These are phyloP conservation scores for Adenanthera pavonina DNA, from an alignment of 306 rosid genomes.

Conservation along the genomic window DNA sequence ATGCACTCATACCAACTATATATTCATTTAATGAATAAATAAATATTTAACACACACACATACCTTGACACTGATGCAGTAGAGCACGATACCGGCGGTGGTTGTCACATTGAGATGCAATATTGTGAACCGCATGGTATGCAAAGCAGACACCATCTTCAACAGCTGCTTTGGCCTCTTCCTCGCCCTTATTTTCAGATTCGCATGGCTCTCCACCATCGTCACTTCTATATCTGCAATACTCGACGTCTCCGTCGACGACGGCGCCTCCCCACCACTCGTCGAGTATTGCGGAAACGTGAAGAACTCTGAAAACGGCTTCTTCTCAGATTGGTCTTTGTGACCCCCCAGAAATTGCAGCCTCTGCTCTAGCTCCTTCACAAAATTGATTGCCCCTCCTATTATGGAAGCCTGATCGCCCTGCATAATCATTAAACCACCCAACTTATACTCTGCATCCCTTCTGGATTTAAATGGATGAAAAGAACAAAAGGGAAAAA, in stretches of 20 bases:
- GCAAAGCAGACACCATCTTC: constrained; percentile 78
- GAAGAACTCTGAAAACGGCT: constrained; percentile 90
- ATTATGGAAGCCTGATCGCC: constrained; percentile 95
- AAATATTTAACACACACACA: not conserved
- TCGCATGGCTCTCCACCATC: constrained; percentile 96
- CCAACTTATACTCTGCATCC: not conserved
- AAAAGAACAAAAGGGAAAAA: not conserved
- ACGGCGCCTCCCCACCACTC: constrained; percentile 21
- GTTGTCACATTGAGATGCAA: constrained; percentile 89
- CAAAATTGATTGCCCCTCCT: constrained; percentile 93
- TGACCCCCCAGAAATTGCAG: constrained; percentile 66
- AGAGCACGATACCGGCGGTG: constrained; percentile 60
- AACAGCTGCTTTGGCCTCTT: constrained; percentile 73
- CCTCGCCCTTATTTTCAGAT: constrained; percentile 74
- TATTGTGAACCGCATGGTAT: constrained; percentile 67
- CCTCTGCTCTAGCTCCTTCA: constrained; percentile 88
- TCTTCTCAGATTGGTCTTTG: constrained; percentile 27
- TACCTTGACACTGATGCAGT: constrained; percentile 83
- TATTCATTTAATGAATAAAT: too few relatives aligned
- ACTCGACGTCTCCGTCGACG: constrained; percentile 8
- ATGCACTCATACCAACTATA: too few relatives aligned
- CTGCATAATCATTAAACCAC: constrained; percentile 41
- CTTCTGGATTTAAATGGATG: not conserved
- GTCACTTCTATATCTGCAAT: constrained; percentile 88
- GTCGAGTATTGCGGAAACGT: constrained; percentile 77